Conservation (phyloP, 495 filamentous ascomycete species). For the Trichoderma gamsii region DNA sequence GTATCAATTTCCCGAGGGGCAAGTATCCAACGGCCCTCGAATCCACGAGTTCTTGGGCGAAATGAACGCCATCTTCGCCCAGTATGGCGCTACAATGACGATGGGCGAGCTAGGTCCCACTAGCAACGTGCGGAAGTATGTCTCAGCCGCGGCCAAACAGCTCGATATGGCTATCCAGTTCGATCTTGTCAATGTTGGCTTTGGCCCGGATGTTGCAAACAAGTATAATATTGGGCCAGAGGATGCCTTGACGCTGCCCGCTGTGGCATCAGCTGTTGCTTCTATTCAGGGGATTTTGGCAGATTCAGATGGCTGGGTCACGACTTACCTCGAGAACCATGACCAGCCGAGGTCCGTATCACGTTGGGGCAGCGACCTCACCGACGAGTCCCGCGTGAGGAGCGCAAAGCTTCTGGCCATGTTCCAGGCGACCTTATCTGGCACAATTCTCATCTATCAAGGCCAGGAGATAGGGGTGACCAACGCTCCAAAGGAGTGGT, state of each 20-base stretch:
- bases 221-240: too few relatives aligned
- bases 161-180: slow-evolving; percentile 67
- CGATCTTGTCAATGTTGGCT: slow-evolving; percentile 48
- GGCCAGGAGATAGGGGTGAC: slow-evolving; percentile 67
- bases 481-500: slow-evolving; percentile 54
- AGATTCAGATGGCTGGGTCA: slow-evolving; percentile 64
- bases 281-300: too few relatives aligned
- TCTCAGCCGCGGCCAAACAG: slow-evolving; percentile 48
- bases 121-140: slow-evolving; percentile 44
- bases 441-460: slow-evolving; percentile 56
- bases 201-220: slow-evolving; percentile 48
- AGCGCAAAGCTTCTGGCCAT: slow-evolving; percentile 60
- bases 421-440: slow-evolving; percentile 37
- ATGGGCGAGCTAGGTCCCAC: slow-evolving; percentile 63
- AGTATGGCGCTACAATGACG: slow-evolving; percentile 58
- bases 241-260: slow-evolving; percentile 50
- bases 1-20: slow-evolving; percentile 39
- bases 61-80: slow-evolving; percentile 47
- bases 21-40: slow-evolving; percentile 55
- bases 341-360: slow-evolving; percentile 57
- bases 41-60: slow-evolving; percentile 57
- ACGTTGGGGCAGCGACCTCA: slow-evolving; percentile 47
- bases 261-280: slow-evolving; percentile 48
- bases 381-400: slow-evolving; percentile 38
- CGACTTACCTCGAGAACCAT: slow-evolving; percentile 61